phyloP scores from a whole-genome alignment of 257 asterid genomes.

The Sherardia arvensis region DNA sequence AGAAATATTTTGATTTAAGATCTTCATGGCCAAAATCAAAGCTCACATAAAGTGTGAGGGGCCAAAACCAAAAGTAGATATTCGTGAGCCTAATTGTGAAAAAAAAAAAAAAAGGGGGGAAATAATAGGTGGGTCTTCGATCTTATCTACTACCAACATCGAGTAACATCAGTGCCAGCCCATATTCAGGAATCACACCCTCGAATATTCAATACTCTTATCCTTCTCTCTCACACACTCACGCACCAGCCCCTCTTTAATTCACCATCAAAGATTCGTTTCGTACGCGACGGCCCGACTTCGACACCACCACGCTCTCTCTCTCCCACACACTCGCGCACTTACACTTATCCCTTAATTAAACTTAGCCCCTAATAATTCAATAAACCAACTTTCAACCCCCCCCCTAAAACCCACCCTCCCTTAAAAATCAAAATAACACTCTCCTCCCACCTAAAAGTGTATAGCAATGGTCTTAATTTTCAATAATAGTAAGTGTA shows the following conservation, averaged over 20 bases:
- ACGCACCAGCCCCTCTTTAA: neutral
- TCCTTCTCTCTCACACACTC: conserved; percentile 13
- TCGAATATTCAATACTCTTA: conserved; percentile 21
- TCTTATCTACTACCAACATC: conserved; percentile 17
- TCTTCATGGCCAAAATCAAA: neutral
- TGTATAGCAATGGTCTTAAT: too few species aligned
- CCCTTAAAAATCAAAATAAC: too few species aligned
- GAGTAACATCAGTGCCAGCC: conserved; percentile 19
- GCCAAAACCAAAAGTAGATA: neutral
- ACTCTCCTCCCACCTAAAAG: too few species aligned
- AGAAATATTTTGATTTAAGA: too few species aligned
- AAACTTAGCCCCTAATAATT: neutral
- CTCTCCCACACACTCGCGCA: conserved; percentile 6
- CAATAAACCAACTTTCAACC: neutral
- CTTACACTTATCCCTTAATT: neutral
- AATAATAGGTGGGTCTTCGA: conserved; percentile 13
- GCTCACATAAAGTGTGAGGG: neutral
- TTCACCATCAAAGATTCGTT: conserved; percentile 44
- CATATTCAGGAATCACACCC: conserved; percentile 21
- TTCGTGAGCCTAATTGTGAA: neutral
- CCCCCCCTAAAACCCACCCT: neutral
- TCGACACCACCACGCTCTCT: conserved; percentile 43
- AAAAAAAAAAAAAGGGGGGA: neutral
- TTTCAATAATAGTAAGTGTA: too few species aligned
- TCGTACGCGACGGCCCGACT: conserved; percentile 84